A percentile compares a stretch with the other conserved stretches of the same genome.
Conservation (phyloP, 2,329 filamentous ascomycete genomes). For the Talaromyces sp. region DNA sequence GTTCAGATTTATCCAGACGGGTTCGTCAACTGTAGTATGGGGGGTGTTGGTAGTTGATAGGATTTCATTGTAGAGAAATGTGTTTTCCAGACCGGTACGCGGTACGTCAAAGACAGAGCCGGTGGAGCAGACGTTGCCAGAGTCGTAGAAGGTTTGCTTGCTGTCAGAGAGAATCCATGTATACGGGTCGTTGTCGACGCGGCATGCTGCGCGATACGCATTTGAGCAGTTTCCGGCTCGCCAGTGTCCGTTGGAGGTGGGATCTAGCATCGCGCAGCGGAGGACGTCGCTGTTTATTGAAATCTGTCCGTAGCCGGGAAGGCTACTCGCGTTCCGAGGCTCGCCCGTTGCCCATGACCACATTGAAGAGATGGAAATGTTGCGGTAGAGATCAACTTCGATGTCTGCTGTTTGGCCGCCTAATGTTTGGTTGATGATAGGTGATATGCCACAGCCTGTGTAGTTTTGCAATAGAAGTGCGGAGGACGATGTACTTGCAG, state of each 20-base stretch:
- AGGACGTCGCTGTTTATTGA: constrained; percentile 33
- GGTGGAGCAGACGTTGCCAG: constrained; percentile 48
- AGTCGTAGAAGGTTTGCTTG: constrained; percentile 43
- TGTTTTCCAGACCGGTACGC: constrained; percentile 62
- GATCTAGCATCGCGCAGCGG: constrained; percentile 57
- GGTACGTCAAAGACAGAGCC: constrained; percentile 56
- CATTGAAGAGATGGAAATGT: constrained; percentile 50
- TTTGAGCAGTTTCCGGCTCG: constrained; percentile 54
- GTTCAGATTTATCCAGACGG: constrained; percentile 61
- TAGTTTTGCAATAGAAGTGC: constrained; percentile 37
- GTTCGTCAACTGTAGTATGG: constrained; percentile 27
- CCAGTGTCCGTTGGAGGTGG: constrained; percentile 55
- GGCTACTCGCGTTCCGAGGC: constrained; percentile 48
- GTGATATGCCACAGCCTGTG: constrained; percentile 59
- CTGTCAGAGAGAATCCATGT: constrained; percentile 53
- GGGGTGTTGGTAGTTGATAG: constrained; percentile 28
- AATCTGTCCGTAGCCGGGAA: constrained; percentile 23
- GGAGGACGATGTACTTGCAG: constrained; percentile 29
- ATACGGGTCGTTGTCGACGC: constrained; percentile 53
- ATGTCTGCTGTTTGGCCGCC: constrained; percentile 50
- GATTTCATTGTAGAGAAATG: constrained; percentile 48
- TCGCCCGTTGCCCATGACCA: constrained; percentile 62
- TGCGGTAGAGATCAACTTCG: constrained; percentile 47
- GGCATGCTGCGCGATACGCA: constrained; percentile 55
- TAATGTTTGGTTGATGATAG: constrained; percentile 57